Conservation (phyloP, 202 grass and related monocot genomes). For the Carex arenaria region DNA sequence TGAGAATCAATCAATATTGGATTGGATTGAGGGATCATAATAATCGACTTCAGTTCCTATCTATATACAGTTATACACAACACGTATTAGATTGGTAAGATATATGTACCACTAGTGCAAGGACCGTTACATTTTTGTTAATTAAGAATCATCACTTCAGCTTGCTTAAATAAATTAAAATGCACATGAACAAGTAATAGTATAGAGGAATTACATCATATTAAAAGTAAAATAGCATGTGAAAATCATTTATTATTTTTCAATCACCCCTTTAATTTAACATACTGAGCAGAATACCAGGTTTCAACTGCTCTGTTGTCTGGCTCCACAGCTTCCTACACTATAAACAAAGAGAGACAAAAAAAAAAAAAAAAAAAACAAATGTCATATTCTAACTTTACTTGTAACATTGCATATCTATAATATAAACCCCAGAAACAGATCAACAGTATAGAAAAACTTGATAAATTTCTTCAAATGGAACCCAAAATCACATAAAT, state of each 20-base stretch:
- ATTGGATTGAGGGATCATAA: neutral
- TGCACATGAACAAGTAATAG: neutral
- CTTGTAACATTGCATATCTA: neutral
- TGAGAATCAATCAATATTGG: neutral
- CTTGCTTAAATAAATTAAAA: neutral
- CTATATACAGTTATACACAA: too few relatives aligned
- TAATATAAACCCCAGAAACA: neutral
- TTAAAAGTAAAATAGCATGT: neutral
- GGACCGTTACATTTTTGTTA: neutral
- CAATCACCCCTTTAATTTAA: neutral
- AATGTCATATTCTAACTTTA: too few relatives aligned
- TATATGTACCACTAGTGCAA: neutral
- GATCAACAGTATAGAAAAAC: neutral
- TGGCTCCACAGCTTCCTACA: neutral
- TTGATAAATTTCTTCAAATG: neutral
- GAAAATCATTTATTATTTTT: neutral
- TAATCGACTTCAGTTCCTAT: neutral
- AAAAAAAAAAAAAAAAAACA: neutral
- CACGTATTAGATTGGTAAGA: neutral
- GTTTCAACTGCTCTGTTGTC: neutral
- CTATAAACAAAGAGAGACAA: neutral
- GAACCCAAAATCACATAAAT: neutral
- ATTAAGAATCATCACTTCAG: neutral
- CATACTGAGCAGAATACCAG: neutral
- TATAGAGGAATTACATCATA: constrained; percentile 5